Evolutionary conservation across 306 rosid genomes (phyloP).

Genomic region (Rubus idaeus): DNA sequence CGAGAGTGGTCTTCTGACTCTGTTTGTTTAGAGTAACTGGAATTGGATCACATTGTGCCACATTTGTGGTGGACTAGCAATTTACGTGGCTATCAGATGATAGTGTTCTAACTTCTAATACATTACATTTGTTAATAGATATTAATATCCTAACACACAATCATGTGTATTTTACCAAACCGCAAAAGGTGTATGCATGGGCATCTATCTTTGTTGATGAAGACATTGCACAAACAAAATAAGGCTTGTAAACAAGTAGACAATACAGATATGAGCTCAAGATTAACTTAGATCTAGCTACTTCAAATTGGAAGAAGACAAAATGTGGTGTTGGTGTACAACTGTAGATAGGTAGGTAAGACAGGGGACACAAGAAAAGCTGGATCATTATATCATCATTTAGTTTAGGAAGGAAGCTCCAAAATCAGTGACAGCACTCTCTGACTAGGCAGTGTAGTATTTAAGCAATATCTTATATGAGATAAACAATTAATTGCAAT

Average conservation of each 20-base stretch:
- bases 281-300: not conserved
- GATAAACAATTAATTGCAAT: not conserved
- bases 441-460: not conserved
- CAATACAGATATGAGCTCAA: not conserved
- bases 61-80: conserved; percentile 14
- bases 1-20: not conserved
- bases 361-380: not conserved
- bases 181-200: not conserved
- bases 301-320: conserved; percentile 4
- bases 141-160: too few relatives aligned
- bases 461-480: not conserved
- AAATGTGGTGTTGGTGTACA: conserved; percentile 3
- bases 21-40: not conserved
- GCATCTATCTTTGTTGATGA: not conserved
- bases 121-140: not conserved
- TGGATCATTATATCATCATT: not conserved
- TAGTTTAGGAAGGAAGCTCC: not conserved
- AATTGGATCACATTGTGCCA: conserved; percentile 15
- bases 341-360: not conserved
- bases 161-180: not conserved
- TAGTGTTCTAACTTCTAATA: not conserved
- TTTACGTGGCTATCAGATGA: conserved; percentile 3
- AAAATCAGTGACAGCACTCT: conserved; percentile 4
- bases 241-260: not conserved
- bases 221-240: not conserved